These are phyloP conservation scores for Tuctoria greenei DNA, from an alignment of 176 grass and related monocot species.

Conservation along the genomic window DNA sequence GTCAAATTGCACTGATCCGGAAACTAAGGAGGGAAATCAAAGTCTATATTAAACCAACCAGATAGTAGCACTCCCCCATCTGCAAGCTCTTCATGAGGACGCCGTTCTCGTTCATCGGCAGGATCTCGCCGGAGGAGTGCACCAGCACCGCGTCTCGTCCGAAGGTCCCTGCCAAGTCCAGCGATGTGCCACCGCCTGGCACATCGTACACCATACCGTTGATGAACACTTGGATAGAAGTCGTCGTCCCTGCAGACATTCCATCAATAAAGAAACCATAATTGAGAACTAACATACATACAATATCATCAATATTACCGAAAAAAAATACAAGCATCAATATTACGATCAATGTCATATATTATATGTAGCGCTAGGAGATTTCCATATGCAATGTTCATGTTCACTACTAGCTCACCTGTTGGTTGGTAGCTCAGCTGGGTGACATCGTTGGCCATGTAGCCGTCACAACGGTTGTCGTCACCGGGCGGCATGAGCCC, in stretches of 20 bases:
- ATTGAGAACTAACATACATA: neutral
- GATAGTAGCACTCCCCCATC: conserved; percentile 62
- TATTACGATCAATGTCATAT: neutral
- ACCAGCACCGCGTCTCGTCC: conserved; percentile 48
- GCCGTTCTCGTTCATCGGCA: conserved; percentile 52
- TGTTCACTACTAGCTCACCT: neutral
- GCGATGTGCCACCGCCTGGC: neutral
- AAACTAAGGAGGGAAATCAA: neutral
- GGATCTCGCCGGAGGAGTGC: conserved; percentile 56
- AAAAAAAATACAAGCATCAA: no score
- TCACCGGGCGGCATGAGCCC: conserved; percentile 28
- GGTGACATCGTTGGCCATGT: conserved; percentile 12
- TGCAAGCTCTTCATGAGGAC: conserved; percentile 58
- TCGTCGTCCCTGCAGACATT: conserved; percentile 6
- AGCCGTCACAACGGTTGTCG: neutral
- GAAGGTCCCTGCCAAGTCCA: conserved; percentile 48
- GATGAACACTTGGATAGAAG: conserved; percentile 54
- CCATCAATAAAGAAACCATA: neutral
- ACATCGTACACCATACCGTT: conserved; percentile 49
- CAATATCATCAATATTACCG: conserved; percentile 25
- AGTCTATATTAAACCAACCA: conserved; percentile 30
- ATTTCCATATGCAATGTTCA: conserved; percentile 17
- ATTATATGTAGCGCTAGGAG: neutral
- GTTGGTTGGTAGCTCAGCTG: conserved; percentile 32
- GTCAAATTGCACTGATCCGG: neutral